Evolutionary conservation across 208 protist species (phyloP).

Genomic region (Trypanosoma lewisi): DNA sequence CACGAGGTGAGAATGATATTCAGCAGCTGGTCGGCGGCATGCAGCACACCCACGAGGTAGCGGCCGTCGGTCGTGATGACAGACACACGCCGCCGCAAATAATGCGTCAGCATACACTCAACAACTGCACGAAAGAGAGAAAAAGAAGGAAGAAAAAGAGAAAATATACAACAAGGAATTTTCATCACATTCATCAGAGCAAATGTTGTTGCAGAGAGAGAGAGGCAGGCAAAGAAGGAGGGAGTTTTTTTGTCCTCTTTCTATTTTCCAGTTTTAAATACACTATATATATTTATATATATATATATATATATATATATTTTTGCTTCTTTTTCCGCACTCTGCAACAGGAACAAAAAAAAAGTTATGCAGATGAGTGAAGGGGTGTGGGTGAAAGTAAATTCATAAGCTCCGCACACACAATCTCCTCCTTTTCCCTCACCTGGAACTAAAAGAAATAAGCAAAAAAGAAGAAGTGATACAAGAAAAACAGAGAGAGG

Average conservation of each 20-base stretch:
- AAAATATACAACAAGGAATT: not conserved
- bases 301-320: no score
- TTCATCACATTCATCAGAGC: no score
- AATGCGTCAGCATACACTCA: slow-evolving; percentile 51
- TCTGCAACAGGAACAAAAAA: no score
- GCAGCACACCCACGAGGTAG: slow-evolving; percentile 73
- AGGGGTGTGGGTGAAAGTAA: no score
- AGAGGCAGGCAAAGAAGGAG: not conserved
- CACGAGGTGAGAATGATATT: slow-evolving; percentile 76
- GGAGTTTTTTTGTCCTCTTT: no score
- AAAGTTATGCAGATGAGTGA: no score
- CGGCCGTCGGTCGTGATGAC: slow-evolving; percentile 80
- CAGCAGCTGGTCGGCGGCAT: slow-evolving; percentile 77
- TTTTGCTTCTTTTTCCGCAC: no score
- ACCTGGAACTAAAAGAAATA: not conserved
- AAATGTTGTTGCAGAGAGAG: not conserved
- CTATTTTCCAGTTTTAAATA: no score
- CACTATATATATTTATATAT: no score
- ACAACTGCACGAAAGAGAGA: not conserved
- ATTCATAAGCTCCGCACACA: not conserved
- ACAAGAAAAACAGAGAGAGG: not conserved
- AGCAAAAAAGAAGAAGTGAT: not conserved
- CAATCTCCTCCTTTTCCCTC: not conserved
- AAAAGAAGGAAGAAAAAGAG: not conserved
- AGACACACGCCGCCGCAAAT: slow-evolving; percentile 71